phyloP scores from a whole-genome alignment of 495 filamentous ascomycete species.

The Penicillium turbatum region DNA sequence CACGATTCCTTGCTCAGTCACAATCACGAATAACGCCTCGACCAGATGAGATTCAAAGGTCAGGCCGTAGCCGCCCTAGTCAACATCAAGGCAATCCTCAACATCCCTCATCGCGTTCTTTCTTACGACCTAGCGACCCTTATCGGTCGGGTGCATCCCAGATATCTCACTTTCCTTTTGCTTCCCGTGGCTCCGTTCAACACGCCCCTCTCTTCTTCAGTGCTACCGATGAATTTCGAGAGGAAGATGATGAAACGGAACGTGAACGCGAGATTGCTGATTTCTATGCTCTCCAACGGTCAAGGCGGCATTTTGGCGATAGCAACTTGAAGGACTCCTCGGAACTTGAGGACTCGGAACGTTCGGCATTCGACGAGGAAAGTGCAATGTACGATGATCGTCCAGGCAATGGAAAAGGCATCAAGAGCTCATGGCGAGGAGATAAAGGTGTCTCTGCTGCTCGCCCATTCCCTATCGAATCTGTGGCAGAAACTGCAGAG shows the following conservation, averaged over 20 bases:
- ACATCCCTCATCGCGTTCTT: slow-evolving; percentile 46
- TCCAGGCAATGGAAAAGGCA: slow-evolving; percentile 40
- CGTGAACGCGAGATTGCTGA: slow-evolving; percentile 90
- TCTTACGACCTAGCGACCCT: slow-evolving; percentile 58
- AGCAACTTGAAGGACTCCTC: slow-evolving; percentile 75
- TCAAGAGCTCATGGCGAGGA: slow-evolving; percentile 53
- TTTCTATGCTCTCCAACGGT: slow-evolving; percentile 84
- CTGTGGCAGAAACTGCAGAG: slow-evolving; percentile 32
- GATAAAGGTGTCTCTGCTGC: slow-evolving; percentile 28
- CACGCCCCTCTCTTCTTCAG: slow-evolving; percentile 92
- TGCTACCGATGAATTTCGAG: slow-evolving; percentile 71
- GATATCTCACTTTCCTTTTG: slow-evolving; percentile 70
- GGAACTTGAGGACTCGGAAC: slow-evolving; percentile 66
- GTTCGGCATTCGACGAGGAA: slow-evolving; percentile 53
- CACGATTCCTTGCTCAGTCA: slow-evolving; percentile 93
- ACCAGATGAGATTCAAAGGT: slow-evolving; percentile 52
- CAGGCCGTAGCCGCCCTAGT: slow-evolving; percentile 45
- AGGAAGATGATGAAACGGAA: slow-evolving; percentile 89
- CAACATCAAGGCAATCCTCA: slow-evolving; percentile 41
- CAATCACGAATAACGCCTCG: slow-evolving; percentile 78
- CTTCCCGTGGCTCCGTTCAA: slow-evolving; percentile 62
- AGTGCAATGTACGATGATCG: slow-evolving; percentile 31
- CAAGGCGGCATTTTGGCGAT: slow-evolving; percentile 79
- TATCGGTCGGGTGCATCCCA: slow-evolving; percentile 67
- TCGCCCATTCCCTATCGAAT: slow-evolving; percentile 23